These are phyloP conservation scores for Penicillium hesseltinei DNA, from an alignment of 2,329 filamentous ascomycete species.

Conservation along the genomic window DNA sequence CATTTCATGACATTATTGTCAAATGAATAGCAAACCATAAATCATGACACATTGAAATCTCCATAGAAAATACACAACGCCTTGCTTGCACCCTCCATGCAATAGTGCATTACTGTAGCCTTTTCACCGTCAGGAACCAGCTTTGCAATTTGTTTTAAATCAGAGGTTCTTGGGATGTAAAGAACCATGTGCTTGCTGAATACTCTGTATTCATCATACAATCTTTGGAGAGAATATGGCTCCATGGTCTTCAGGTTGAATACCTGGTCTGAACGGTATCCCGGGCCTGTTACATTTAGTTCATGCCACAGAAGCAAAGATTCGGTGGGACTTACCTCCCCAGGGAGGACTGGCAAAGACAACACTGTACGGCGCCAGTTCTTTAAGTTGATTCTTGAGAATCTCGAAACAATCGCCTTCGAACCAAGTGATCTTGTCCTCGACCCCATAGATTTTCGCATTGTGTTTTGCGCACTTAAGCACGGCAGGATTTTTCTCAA, in stretches of 20 bases:
- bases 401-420: slow-evolving; percentile 82
- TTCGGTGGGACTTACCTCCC: slow-evolving; percentile 56
- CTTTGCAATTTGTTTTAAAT: slow-evolving; percentile 73
- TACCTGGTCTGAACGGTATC: slow-evolving; percentile 64
- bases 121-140: slow-evolving; percentile 51
- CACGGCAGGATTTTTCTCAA: slow-evolving; percentile 78
- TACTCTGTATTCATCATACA: slow-evolving; percentile 61
- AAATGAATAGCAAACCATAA: slow-evolving; percentile 1
- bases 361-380: slow-evolving; percentile 52
- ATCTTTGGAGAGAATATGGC: slow-evolving; percentile 69
- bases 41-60: slow-evolving; percentile 44
- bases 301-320: neutral
- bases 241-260: slow-evolving; percentile 86
- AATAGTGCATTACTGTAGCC: slow-evolving; percentile 82
- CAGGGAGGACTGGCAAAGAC: slow-evolving; percentile 73
- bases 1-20: neutral
- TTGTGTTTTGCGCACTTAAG: slow-evolving; percentile 92
- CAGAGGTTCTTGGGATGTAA: slow-evolving; percentile 81
- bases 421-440: slow-evolving; percentile 77
- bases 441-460: slow-evolving; percentile 77
- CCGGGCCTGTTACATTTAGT: slow-evolving; percentile 50
- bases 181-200: slow-evolving; percentile 61
- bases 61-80: slow-evolving; percentile 61
- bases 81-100: slow-evolving; percentile 86
- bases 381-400: slow-evolving; percentile 53